Base-by-base conservation (phyloP, 345 rosid species). In the Salix udensis region DNA sequence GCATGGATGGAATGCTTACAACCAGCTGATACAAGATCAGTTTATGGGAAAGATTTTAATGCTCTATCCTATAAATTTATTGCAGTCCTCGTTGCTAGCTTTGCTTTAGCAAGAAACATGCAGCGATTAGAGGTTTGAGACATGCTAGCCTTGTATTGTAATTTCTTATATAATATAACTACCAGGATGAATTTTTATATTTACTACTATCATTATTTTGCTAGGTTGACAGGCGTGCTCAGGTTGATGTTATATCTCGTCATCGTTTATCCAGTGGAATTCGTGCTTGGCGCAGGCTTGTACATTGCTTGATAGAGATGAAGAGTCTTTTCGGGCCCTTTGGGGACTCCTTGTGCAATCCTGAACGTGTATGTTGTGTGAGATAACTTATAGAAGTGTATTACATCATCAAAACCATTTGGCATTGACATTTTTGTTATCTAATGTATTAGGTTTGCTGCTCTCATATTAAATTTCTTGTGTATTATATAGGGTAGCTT, bases 1-100 rank as follows among this genome's bases (percentile, higher is more conserved):
- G 99, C 98, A 53, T 96, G 99, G 99, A 87, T 90, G 92, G 99
- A 96, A 88, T 96, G 99, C 85, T 84, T 96, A 83, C 99, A 92
- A 74, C 94, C 97, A 68, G 91, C 89, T 76, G 99, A 91, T 80
- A 90, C 95, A 24, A 89, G 87, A 91, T 87, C 99, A 60, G 97
- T 96, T 68, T 96, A 94, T 72, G 99, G 98, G 74, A 94, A 94
- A 82, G 99, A 96, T 87, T 94, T 96, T 78, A 96, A 94, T 82
- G 97, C 97, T 74, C 74, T 92, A 68, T 94, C 98, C 79, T 96
- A 96, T 79, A 96, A 96, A 83, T 94, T 86, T 81, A 86, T 96
- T 70, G 99, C 98, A 60, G 92, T 92, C 75, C 95, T 96, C 79
- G 98, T 96, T 82, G 97, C 98, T 81, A 96, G 97, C 85, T 96